phyloP scores from a whole-genome alignment of 257 asterid species.

The Ligustrum vulgare region DNA sequence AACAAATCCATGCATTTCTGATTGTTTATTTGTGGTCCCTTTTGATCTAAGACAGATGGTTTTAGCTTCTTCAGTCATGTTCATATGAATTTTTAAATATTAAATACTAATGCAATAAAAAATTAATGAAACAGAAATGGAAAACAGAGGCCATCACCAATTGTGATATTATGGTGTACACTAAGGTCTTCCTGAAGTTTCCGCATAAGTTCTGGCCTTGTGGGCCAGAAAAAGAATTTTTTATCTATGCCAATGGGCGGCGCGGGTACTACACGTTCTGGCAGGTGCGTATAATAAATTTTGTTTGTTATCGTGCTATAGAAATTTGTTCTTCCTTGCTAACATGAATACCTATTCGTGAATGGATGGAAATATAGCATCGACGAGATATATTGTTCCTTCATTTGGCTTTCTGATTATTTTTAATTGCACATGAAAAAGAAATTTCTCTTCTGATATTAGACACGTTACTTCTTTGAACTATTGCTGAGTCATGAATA shows the following conservation, averaged over 20 bases:
- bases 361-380: not conserved
- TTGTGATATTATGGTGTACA: slow-evolving; percentile 77
- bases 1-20: slow-evolving; percentile 4
- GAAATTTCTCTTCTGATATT: not conserved
- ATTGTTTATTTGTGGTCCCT: slow-evolving; percentile 26
- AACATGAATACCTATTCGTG: not conserved
- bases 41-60: slow-evolving; percentile 3
- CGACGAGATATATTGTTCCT: not conserved
- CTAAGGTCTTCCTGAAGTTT: slow-evolving; percentile 85
- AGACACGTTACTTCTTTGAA: not conserved
- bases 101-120: slow-evolving; percentile 23
- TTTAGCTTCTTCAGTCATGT: slow-evolving; percentile 19
- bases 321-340: not conserved
- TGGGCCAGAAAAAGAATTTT: slow-evolving; percentile 82
- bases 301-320: not conserved
- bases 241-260: slow-evolving; percentile 81
- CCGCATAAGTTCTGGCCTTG: slow-evolving; percentile 82
- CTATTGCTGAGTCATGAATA: not conserved
- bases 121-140: slow-evolving; percentile 70
- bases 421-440: not conserved
- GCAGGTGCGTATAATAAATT: slow-evolving; percentile 59
- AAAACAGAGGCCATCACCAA: slow-evolving; percentile 76
- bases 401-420: not conserved
- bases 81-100: slow-evolving; percentile 16
- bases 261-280: slow-evolving; percentile 97